Base-by-base conservation (phyloP, 768 basidiomycete species). In the Auriscalpium orientale region DNA sequence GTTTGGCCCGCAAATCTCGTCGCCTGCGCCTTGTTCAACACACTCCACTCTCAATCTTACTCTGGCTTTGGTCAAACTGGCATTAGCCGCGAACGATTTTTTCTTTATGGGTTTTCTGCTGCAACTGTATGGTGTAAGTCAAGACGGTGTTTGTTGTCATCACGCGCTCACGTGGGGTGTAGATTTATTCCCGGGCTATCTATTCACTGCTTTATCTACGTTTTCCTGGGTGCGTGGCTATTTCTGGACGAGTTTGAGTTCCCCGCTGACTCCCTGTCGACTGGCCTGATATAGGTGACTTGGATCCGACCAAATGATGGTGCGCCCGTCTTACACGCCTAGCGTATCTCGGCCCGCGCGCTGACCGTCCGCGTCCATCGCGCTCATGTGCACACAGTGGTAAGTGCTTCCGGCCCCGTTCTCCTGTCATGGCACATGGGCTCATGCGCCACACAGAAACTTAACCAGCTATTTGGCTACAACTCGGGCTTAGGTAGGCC, bases 1-100 rank as follows among this genome's bases (percentile, higher is more conserved):
- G 71, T 91, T 66, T 91, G 89, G 89, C 89, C 89, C 0, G 70
- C 74, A 20, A 84, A 87, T 56, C 77, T 91, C 20, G 86, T 90
- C 44, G 82, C 78, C 13, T 89, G 89, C 61, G 85, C 87, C 2
- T 64, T 80, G 36, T 88, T 90, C 71, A 90, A 90, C 62, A 89
- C 88, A 1, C 74, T 90, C 0, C 90, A 92, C 68, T 82, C 83
- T 0, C 79, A 83, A 53, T 71, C 77, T 54, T 87, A 87, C 60
- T 74, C 81, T 3, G 87, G 87, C 47, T 77, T 79, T 16, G 84
- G 86, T 13, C 75, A 69, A 33, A 75, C 78, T 3, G 87, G 87
- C 38, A 71, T 91, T 46, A 82, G 79, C 58, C 82, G 91, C 54
- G 85, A 88, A 66, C 77, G 82, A 7, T 93, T 91, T 75, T 92